Evolutionary conservation across 306 rosid genomes (phyloP), one percentile per base, ranked within the genome.

Genomic region (Malus sylvestris): DNA sequence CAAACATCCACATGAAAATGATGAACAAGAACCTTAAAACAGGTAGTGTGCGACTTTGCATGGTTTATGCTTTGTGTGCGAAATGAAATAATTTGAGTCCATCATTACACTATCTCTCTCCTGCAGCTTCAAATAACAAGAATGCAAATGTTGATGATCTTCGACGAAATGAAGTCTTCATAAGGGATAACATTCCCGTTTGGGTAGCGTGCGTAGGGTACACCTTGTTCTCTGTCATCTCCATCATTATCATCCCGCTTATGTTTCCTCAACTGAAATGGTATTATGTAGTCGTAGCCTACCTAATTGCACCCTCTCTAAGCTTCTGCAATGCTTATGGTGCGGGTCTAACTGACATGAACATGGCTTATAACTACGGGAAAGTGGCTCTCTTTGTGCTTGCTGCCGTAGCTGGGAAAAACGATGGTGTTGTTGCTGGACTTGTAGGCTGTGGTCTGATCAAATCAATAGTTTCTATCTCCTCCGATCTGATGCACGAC

Each of bases 261-360:
- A 96, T 96, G 93, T 96, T 96, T 83, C 98, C 97, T 10, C 86
- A 85, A 80, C 67, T 96, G 81, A 93, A 96, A 80, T 96, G 99
- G 99, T 91, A 96, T 49, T 96, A 78, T 63, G 92, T 93, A 67
- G 88, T 88, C 15, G 84, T 89, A 5, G 97, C 99, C 63, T 96
- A 96, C 75, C 44, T 86, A 44, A 81, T 91, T 11, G 99, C 98
- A 0, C 99, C 99, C 3, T 87, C 97, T 61, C 97, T 96, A 3
- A 86, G 99, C 85, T 96, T 96, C 89, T 96, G 99, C 89, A 96
- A 96, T 74, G 99, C 99, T 42, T 96, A 96, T 23, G 99, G 99
- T 0, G 98, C 99, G 3, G 99, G 99, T 64, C 70, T 96, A 73
- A 96, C 99, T 0, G 99, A 96, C 88, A 91, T 92, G 90, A 96